Evolutionary conservation across 164 flowering plant species (phyloP).

Genomic region (Amborella trichopoda): DNA sequence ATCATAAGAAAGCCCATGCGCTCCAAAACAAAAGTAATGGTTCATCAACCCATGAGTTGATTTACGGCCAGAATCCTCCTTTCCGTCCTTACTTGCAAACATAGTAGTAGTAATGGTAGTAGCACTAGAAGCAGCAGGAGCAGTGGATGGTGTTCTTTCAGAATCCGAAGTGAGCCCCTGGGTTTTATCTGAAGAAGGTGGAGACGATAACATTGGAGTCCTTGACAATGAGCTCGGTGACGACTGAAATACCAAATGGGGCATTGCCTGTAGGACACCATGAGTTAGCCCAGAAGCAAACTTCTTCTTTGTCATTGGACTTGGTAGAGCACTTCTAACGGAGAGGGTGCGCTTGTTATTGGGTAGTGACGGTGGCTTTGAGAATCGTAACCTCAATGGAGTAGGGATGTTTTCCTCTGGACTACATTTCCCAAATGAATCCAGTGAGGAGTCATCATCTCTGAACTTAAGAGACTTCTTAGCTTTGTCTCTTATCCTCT

Average conservation of each 20-base stretch:
- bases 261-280: constrained; percentile 58
- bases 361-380: constrained; percentile 35
- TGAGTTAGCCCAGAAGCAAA: constrained; percentile 56
- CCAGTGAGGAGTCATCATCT: constrained; percentile 11
- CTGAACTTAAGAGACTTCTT: constrained; percentile 6
- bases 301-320: constrained; percentile 70
- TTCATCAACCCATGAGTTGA: constrained; percentile 48
- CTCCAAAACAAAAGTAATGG: constrained; percentile 67
- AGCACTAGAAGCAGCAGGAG: constrained; percentile 4
- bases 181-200: constrained; percentile 14
- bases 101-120: too few relatives aligned
- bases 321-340: constrained; percentile 57
- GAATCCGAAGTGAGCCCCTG: constrained; percentile 8
- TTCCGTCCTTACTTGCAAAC: too few relatives aligned
- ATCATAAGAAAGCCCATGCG: constrained; percentile 46
- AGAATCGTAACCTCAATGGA: constrained; percentile 62
- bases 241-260: constrained; percentile 23
- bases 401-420: constrained; percentile 21
- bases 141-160: constrained; percentile 21
- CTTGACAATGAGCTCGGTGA: constrained; percentile 30
- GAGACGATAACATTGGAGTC: constrained; percentile 36
- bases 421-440: constrained; percentile 22
- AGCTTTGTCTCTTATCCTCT: constrained; percentile 9
- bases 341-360: constrained; percentile 61
- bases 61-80: constrained; percentile 6